phyloP scores from a whole-genome alignment of 192 early-diverging fungal species.

The Pilaira anomala region DNA sequence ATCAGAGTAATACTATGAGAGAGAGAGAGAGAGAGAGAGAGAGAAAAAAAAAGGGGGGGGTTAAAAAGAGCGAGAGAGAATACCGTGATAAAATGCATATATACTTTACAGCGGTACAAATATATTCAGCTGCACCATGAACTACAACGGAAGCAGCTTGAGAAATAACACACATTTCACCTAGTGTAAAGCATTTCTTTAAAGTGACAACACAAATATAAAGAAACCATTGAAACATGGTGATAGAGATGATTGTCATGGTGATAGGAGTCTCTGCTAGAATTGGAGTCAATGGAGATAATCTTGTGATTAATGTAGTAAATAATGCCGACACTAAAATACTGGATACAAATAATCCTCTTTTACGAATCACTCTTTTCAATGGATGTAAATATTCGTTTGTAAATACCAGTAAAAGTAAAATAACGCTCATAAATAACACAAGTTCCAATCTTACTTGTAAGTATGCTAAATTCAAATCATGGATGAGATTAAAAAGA shows the following conservation, averaged over 20 bases:
- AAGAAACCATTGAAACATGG: slow-evolving; percentile 29
- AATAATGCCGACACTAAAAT: slow-evolving; percentile 25
- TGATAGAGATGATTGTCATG: slow-evolving; percentile 19
- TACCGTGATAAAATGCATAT: no score
- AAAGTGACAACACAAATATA: slow-evolving; percentile 31
- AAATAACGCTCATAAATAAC: slow-evolving; percentile 34
- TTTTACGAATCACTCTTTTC: slow-evolving; percentile 23
- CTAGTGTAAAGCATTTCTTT: slow-evolving; percentile 59
- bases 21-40: not conserved
- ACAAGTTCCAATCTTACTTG: slow-evolving; percentile 37
- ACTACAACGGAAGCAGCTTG: slow-evolving; percentile 55
- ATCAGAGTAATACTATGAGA: slow-evolving; percentile 32
- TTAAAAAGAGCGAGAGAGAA: not conserved
- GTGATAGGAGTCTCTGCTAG: slow-evolving; percentile 11
- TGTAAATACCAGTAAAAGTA: slow-evolving; percentile 14
- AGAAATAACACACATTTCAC: slow-evolving; percentile 61
- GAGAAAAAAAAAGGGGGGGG: not conserved
- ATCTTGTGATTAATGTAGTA: slow-evolving; percentile 21
- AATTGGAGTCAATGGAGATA: slow-evolving; percentile 15
- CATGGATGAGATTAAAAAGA: not conserved
- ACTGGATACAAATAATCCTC: slow-evolving; percentile 28
- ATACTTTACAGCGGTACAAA: slow-evolving; percentile 37
- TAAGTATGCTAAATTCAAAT: slow-evolving; percentile 25
- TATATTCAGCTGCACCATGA: slow-evolving; percentile 41
- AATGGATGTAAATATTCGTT: slow-evolving; percentile 23